Evolutionary conservation across 192 early-diverging fungal species (phyloP).

Genomic region (Coemansia furcata): DNA sequence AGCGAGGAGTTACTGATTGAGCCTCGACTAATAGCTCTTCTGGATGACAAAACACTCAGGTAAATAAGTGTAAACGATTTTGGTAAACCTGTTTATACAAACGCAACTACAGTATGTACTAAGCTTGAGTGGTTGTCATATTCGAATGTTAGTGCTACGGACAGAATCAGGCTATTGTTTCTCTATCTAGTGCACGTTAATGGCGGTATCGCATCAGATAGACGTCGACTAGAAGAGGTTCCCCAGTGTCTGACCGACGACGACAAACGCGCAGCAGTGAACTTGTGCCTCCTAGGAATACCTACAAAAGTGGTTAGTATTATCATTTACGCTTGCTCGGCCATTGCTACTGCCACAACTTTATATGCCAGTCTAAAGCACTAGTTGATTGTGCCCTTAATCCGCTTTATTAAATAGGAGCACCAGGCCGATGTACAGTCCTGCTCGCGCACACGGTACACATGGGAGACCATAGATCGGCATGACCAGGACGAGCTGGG

Average conservation of each 20-base stretch:
- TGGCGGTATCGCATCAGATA: constrained; percentile 31
- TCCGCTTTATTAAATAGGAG: constrained; percentile 1
- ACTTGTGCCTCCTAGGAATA: constrained; percentile 32
- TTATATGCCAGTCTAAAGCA: not conserved
- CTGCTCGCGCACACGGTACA: not conserved
- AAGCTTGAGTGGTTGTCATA: not conserved
- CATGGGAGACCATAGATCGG: constrained; percentile 3
- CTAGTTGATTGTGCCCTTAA: not conserved
- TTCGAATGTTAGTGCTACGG: constrained; percentile 22
- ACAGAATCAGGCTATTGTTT: constrained; percentile 40
- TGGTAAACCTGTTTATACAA: too few relatives aligned
- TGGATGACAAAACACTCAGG: constrained; percentile 36
- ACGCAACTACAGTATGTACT: not conserved
- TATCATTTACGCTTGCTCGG: not conserved
- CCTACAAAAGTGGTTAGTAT: constrained; percentile 34
- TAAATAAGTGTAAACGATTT: constrained; percentile 6
- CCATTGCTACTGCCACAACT: not conserved
- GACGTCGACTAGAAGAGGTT: constrained; percentile 45
- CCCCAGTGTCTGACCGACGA: constrained; percentile 38
- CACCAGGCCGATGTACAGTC: not conserved
- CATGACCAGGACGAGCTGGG: not conserved
- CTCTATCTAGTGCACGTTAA: constrained; percentile 40
- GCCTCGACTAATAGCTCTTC: constrained; percentile 33
- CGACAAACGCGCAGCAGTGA: constrained; percentile 44
- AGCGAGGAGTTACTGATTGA: constrained; percentile 23